Base-by-base conservation (phyloP, 2,329 filamentous ascomycete species). In the Iodosphaeria phyllophila region DNA sequence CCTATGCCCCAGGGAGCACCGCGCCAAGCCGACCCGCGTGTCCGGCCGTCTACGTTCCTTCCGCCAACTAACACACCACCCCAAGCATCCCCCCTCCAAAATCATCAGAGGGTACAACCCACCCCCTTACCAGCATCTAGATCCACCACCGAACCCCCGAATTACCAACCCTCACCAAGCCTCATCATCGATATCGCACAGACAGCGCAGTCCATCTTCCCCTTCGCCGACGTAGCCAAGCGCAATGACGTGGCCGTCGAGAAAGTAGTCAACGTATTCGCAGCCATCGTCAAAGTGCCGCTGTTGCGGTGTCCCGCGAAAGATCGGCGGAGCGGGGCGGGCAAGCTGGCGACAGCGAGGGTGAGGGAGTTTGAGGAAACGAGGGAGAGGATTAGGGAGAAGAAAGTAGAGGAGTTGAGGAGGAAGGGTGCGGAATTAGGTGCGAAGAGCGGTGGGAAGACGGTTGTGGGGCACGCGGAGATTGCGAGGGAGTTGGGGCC, bases 161-260 rank as follows among this genome's bases (percentile, higher is more conserved):
- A 34, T 16, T 42, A 44, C 20, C 44, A 50, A 28, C 47, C 44
- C 18, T 47, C 39, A 13, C 40, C 39, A 3, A 46, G 43, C 29
- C 44, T 58, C 13, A 52, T 60, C 18, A 51, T 59, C 13, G 58
- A 62, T 35, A 51, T 62, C 13, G 56, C 56, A 4, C 52, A 60
- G 35, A 60, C 57, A 1, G 53, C 54, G 21, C 50, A 58, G 35
- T 46, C 49, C 24, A 40, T 40, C 4, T 58, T 60, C 25, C 58
- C 58, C 4, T 59, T 58, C 25, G 47, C 47, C 4, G 47, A 49
- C 16, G 46, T 63, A 4, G 58, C 58, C 2, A 44, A 47, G 26
- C 47, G 56, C 12, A 57, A 62, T 31, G 44, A 47, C 9, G 40
- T 50, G 8, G 33, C 52, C 1, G 43, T 54, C 6, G 46, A 51